Evolutionary conservation across 1,284 basidiomycete species (phyloP).

Genomic region (Rhodotorula mucilaginosa): DNA sequence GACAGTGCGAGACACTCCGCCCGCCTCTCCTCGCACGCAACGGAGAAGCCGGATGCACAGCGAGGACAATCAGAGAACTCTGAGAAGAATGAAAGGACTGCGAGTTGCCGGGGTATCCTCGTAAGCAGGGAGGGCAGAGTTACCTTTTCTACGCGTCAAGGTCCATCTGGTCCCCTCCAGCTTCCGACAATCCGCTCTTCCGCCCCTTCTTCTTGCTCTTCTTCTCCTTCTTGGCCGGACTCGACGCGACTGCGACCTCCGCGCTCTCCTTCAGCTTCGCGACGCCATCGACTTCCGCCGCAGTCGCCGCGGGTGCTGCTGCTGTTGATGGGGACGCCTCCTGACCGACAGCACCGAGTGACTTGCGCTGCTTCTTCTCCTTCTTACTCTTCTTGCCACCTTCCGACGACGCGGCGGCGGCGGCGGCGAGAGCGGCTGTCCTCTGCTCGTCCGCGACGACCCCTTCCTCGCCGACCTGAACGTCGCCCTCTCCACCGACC

Average conservation of each 20-base stretch:
- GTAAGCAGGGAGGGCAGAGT: not conserved
- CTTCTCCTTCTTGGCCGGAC: slow-evolving; percentile 13
- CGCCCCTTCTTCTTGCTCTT: slow-evolving; percentile 11
- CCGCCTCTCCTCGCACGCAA: too few relatives aligned
- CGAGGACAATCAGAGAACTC: too few relatives aligned
- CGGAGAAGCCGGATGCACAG: too few relatives aligned
- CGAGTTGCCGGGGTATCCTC: too few relatives aligned
- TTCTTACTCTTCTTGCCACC: slow-evolving; percentile 6
- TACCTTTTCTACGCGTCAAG: not conserved
- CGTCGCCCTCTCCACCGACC: slow-evolving; percentile 37
- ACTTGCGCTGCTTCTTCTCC: slow-evolving; percentile 20
- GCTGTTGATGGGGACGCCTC: too few relatives aligned
- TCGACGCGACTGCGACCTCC: not conserved
- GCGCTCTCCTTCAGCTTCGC: not conserved
- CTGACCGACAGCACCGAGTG: not conserved
- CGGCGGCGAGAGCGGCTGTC: slow-evolving; percentile 2
- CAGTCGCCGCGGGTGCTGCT: not conserved
- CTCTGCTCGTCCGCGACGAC: slow-evolving; percentile 30
- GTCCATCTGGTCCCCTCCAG: slow-evolving; percentile 3
- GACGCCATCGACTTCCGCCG: slow-evolving; percentile 28
- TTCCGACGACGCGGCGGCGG: too few relatives aligned
- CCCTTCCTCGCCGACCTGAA: slow-evolving; percentile 38
- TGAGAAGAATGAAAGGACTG: not conserved
- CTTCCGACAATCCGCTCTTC: slow-evolving; percentile 8
- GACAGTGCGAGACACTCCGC: too few relatives aligned